Percentiles rank a stretch among this genome's conserved stretches.
These are phyloP conservation scores for Pterulicium gracile DNA, from an alignment of 1,284 basidiomycete genomes.

Conservation along the genomic window DNA sequence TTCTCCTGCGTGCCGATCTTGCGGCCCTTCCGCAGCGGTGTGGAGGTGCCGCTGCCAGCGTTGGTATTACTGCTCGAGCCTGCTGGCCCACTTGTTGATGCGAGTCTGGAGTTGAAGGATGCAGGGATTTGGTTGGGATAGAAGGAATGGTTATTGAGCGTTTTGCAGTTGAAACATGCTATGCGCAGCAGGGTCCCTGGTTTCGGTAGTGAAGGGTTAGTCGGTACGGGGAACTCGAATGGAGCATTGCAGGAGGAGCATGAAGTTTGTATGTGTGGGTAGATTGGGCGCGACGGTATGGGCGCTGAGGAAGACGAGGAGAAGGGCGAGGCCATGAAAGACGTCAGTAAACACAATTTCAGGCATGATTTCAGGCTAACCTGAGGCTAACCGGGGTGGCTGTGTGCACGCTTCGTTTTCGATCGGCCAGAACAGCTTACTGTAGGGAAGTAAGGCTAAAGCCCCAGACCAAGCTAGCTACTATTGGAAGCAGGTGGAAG, in stretches of 20 bases:
- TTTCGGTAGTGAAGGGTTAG: slow-evolving; percentile 43
- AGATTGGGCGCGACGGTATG: slow-evolving; percentile 48
- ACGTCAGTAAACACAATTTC: too few relatives aligned
- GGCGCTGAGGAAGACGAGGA: slow-evolving; percentile 16
- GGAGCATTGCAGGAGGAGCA: slow-evolving; percentile 52
- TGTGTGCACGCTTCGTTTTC: too few relatives aligned
- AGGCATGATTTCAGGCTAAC: too few relatives aligned
- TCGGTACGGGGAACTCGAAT: slow-evolving; percentile 70
- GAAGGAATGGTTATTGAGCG: slow-evolving; percentile 48
- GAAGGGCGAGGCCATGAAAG: neutral
- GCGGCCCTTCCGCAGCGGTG: slow-evolving; percentile 32
- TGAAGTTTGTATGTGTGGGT: slow-evolving; percentile 51
- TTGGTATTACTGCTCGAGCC: slow-evolving; percentile 13
- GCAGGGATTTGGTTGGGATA: slow-evolving; percentile 48
- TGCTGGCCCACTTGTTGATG: slow-evolving; percentile 8
- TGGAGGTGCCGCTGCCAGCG: slow-evolving; percentile 10
- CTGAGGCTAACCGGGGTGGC: too few relatives aligned
- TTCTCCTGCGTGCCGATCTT: slow-evolving; percentile 83
- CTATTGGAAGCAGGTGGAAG: too few relatives aligned
- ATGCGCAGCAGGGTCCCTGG: slow-evolving; percentile 57
- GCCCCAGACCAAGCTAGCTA: too few relatives aligned
- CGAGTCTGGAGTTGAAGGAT: slow-evolving; percentile 13
- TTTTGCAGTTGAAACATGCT: slow-evolving; percentile 59
- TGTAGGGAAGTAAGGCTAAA: too few relatives aligned
- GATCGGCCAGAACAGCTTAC: too few relatives aligned